Evolutionary conservation across 495 filamentous ascomycete genomes (phyloP), one percentile per base, ranked within the genome.

Genomic region (Recurvomyces mirabilis): DNA sequence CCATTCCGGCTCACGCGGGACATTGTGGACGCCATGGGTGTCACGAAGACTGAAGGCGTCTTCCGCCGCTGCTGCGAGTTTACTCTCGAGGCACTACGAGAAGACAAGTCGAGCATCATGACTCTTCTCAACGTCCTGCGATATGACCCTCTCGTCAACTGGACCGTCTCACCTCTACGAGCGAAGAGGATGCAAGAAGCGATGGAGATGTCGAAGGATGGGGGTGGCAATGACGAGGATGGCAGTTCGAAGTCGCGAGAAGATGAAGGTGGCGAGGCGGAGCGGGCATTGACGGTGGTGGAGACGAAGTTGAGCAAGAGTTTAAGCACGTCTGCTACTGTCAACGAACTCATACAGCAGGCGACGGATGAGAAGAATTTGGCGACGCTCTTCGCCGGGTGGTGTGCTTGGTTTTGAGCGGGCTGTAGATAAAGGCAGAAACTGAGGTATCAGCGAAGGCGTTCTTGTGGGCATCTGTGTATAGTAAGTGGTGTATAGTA

Each of bases 11-110:
- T 98, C 46, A 95, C 91, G n/a, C 72, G 91, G 18, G 91, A 98
- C 59, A 77, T 98, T 22, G 86, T 96, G 11, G 93, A 96, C 58
- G 91, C 85, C 17, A 95, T 98, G 81, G 91, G 91, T 17, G 84
- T 95, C 51, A 93, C 86, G 24, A 82, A 82, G 53, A 94, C 87
- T 0, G 91, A 98, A 64, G 91, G 91, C 6, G 85, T 95, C 1
- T 98, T 95, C 67, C 77, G 89, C 10, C 74, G 91, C 18, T 98
- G 93, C 62, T 98, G 93, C 62, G 93, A 98, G 61, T 95, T 96
- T 56, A 96, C 88, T 0, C 73, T 98, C 4, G 87, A 94, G 49
- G 86, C 93, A 13, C 69, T 98, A 23, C 79, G 93, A 10, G 80
- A 93, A 56, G 91, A 98, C 61, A 81, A 79, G 0, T 93, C 93